These are phyloP conservation scores for Aspergillus avenaceus DNA, from an alignment of 495 filamentous ascomycete genomes.

Conservation along the genomic window DNA sequence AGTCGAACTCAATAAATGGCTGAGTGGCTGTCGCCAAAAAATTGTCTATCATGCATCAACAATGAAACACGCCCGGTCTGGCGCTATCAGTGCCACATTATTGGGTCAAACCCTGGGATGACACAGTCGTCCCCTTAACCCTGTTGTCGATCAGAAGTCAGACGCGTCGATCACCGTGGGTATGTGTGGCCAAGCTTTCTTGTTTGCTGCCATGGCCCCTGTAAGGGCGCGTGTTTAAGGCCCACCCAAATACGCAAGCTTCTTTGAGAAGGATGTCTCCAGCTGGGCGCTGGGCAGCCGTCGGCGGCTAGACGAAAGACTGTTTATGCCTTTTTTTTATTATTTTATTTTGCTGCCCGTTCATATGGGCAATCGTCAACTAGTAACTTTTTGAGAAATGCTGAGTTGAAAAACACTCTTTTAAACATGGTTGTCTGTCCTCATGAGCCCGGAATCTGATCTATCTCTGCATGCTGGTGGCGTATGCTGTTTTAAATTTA, in stretches of 20 bases:
- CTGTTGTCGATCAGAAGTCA: not conserved
- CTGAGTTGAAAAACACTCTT: too few relatives aligned
- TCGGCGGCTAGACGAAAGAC: not conserved
- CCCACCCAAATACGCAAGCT: not conserved
- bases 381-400: too few relatives aligned
- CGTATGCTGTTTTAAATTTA: too few relatives aligned
- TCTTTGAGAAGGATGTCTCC: not conserved
- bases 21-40: not conserved
- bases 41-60: not conserved
- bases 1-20: not conserved
- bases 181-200: slow-evolving; percentile 3
- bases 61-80: not conserved
- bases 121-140: not conserved
- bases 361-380: too few relatives aligned
- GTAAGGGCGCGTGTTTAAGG: not conserved
- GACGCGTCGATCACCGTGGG: not conserved
- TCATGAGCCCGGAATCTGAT: too few relatives aligned
- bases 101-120: not conserved
- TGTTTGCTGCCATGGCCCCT: not conserved
- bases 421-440: too few relatives aligned
- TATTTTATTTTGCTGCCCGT: too few relatives aligned
- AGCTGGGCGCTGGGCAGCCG: not conserved
- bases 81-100: not conserved
- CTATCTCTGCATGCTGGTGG: too few relatives aligned
- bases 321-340: too few relatives aligned